phyloP scores from a whole-genome alignment of 805 yeast genomes.

The Candida succiphila region DNA sequence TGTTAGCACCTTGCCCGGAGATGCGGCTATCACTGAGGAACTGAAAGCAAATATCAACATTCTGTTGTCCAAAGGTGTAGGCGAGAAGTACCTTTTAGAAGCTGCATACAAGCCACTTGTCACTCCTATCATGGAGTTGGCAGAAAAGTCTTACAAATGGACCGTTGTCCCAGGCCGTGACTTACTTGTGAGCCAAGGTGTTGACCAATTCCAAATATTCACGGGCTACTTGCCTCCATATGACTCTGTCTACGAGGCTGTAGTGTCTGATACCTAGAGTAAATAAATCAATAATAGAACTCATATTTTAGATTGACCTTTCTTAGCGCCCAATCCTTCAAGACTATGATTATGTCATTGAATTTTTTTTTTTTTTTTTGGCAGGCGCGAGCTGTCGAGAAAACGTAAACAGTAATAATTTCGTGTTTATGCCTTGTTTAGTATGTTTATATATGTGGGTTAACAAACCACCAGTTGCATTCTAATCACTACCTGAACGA shows the following conservation, averaged over 20 bases:
- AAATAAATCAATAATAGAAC: not conserved
- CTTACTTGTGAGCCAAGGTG: constrained; percentile 90
- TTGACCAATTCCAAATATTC: constrained; percentile 75
- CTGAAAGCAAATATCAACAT: constrained; percentile 39
- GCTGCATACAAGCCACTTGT: constrained; percentile 90
- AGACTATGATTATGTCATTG: too few species aligned
- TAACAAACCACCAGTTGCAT: too few species aligned
- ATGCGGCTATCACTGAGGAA: constrained; percentile 49
- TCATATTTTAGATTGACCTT: too few species aligned
- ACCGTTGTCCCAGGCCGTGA: constrained; percentile 83
- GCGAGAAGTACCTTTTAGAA: constrained; percentile 58
- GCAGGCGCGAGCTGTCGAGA: too few species aligned
- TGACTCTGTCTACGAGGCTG: constrained; percentile 51
- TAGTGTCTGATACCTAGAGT: constrained; percentile 19
- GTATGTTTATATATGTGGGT: too few species aligned
- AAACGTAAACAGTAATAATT: too few species aligned
- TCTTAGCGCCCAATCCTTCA: too few species aligned
- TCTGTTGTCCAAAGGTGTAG: constrained; percentile 35
- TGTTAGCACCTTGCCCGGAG: constrained; percentile 81
- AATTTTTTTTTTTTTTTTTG: too few species aligned
- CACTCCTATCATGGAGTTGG: constrained; percentile 80
- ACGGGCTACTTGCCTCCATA: constrained; percentile 60
- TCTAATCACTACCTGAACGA: too few species aligned
- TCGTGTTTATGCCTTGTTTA: too few species aligned
- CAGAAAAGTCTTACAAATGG: constrained; percentile 57